Evolutionary conservation across 2,329 filamentous ascomycete genomes (phyloP), one percentile per base, ranked within the genome.

Genomic region (Phoma sp.): DNA sequence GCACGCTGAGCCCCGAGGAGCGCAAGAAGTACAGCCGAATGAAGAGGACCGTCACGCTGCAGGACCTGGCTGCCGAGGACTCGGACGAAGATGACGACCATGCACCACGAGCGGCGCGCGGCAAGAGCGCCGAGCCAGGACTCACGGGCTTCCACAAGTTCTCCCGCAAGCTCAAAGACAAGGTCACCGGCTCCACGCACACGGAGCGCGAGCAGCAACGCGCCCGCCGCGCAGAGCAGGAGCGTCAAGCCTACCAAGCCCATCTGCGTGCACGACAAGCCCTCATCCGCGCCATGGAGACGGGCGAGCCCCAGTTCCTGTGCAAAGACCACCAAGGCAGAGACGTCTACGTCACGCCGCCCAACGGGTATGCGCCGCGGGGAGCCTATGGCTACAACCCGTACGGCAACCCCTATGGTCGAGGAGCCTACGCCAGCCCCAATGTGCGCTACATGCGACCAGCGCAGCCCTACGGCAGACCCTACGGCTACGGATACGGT

Each of bases 271-370:
- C 84, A 27, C 77, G 84, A 1, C 70, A 77, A 6, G 83, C 81
- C 1, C 82, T 87, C 77, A 65, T 74, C 8, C 72, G 73, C 13
- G 84, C 84, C 0, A 74, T 81, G 56, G 66, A 81, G 59, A 85
- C 84, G 0, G 84, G 84, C 1, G 71, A 84, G 65, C 84, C 84
- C 13, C 84, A 86, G 58, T 75, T 81, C 12, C 61, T 87, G 0
- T 81, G 84, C 33, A 81, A 80, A 58, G 84, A 87, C 65, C 65
- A 67, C 10, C 71, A 84, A 29, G 83, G 84, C 1, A 76, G 77
- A 35, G 81, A 85, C 50, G 75, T 87, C n/a, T 88, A 84, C 68
- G 78, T 87, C 31, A 81, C 85, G 62, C 82, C 84, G 6, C 82
- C 83, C 2, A 71, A 69, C 27, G 76, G 72, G 0, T 51, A 51